Base-by-base conservation (phyloP, 129 eudicot species). In the Chrysanthemum lavandulifolium region DNA sequence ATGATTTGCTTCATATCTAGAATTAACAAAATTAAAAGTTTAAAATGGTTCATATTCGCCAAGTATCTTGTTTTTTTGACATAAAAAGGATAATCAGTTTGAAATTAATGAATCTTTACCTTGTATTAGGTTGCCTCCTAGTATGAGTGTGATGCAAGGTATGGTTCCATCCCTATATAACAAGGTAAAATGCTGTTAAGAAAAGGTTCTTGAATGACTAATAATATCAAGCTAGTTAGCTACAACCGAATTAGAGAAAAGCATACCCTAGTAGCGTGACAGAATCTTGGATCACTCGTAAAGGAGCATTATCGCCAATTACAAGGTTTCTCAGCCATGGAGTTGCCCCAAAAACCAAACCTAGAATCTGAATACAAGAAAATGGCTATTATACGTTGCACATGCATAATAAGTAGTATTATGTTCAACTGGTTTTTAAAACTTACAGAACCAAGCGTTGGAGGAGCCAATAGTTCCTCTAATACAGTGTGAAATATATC, bases 91-190 rank as follows among this genome's bases (percentile, higher is more conserved):
- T 36, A 5, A 36, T 5, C 10, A 10, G 47, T 7, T 40, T 40
- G 47, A 40, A 40, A 40, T 23, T 40, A 13, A 21, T 48, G 14
- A 13, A 49, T 43, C 1, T 14, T 58, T 86, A 89, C 98, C 98
- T 89, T 87, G 98, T 69, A 79, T 80, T 23, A 93, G 92, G 82
- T 90, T 93, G 78, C 97, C 98, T 68, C 98, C 98, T 21, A 93
- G 89, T 68, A 93, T 90, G 75, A 93, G 96, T 58, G 89, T 93
- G 79, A 87, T 86, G 79, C 97, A 87, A 57, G 98, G 98, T 82
- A 89, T 79, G 29, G 92, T 87, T 77, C 87, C 97, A 61, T 77
- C 86, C 76, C 97, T 93, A 55, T 54, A 87, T 47, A 76, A 66
- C 74, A 65, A 72, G n/a, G 52, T 66, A 69, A 21, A 2, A 23